Conservation (phyloP, 148 eudicot genomes). For the Heliamphora exappendiculata region DNA sequence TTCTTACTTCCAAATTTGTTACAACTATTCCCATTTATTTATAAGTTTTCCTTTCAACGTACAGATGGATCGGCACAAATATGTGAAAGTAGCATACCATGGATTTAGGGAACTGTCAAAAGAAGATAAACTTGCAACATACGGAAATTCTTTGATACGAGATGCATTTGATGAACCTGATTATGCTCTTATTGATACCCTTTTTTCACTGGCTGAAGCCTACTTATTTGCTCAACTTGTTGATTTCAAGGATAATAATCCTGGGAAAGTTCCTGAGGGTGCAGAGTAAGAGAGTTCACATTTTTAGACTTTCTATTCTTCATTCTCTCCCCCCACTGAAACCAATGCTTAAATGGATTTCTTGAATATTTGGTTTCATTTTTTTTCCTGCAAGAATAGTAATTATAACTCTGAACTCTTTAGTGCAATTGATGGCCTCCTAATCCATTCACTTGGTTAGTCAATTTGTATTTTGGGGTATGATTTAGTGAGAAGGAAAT, state of each 20-base stretch:
- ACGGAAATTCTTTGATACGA: constrained; percentile 70
- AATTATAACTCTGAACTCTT: too few relatives aligned
- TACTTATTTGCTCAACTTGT: constrained; percentile 97
- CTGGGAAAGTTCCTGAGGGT: constrained; percentile 58
- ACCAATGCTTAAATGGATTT: neutral
- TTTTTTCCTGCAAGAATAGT: neutral
- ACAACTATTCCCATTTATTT: neutral
- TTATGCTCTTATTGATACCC: constrained; percentile 93
- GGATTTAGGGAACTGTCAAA: constrained; percentile 78
- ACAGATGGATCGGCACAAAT: constrained; percentile 98
- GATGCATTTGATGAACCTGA: constrained; percentile 98
- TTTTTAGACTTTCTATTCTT: neutral
- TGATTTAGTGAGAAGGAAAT: neutral
- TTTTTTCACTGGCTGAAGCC: constrained; percentile 93
- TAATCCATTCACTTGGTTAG: neutral
- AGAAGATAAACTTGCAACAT: constrained; percentile 73
- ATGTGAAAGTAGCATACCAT: constrained; percentile 96
- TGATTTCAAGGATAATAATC: constrained; percentile 83
- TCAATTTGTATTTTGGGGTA: neutral
- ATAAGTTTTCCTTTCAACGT: constrained; percentile 8
- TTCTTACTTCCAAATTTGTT: neutral
- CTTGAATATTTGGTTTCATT: too few relatives aligned
- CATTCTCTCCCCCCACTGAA: neutral
- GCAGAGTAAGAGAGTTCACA: constrained; percentile 56
- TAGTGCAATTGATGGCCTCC: neutral